These are phyloP conservation scores for Tephrocybe rancida DNA, from an alignment of 768 basidiomycete genomes.

Conservation along the genomic window DNA sequence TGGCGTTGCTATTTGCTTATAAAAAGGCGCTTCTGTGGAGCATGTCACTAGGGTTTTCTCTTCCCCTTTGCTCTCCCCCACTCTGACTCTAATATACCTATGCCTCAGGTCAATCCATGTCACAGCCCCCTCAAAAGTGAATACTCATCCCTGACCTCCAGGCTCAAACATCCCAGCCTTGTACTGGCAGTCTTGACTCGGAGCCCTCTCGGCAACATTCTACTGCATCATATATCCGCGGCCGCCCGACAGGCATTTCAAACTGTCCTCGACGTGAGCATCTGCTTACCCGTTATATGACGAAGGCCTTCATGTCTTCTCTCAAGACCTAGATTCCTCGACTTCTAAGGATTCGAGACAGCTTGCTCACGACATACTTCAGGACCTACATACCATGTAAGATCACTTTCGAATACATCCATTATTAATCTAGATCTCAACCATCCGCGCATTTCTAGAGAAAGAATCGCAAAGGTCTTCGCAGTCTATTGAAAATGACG, in stretches of 20 bases:
- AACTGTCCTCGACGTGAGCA: constrained; percentile 12
- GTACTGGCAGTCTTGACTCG: constrained; percentile 1
- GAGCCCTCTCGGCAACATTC: constrained; percentile 1
- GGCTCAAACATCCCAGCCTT: constrained; percentile 3
- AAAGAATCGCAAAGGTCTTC: constrained; percentile 36
- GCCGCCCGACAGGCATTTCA: neutral
- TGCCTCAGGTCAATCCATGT: constrained; percentile 13
- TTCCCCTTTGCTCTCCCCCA: neutral
- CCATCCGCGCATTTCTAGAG: constrained; percentile 1
- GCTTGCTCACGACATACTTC: constrained; percentile 27
- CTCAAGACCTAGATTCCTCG: neutral
- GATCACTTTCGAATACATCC: neutral
- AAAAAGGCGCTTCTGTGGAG: constrained; percentile 6
- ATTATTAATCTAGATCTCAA: neutral
- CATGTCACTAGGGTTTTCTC: neutral
- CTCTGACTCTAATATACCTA: neutral
- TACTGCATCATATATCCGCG: neutral
- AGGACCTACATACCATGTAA: constrained; percentile 33
- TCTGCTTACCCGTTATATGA: neutral
- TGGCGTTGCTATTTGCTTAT: constrained; percentile 8
- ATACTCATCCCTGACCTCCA: neutral
- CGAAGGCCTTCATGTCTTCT: neutral
- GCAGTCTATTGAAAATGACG: constrained; percentile 14
- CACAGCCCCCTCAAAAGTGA: neutral
- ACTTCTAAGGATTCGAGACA: constrained; percentile 8